Conservation (phyloP, 1,284 basidiomycete genomes). For the Rhizoctonia solani region DNA sequence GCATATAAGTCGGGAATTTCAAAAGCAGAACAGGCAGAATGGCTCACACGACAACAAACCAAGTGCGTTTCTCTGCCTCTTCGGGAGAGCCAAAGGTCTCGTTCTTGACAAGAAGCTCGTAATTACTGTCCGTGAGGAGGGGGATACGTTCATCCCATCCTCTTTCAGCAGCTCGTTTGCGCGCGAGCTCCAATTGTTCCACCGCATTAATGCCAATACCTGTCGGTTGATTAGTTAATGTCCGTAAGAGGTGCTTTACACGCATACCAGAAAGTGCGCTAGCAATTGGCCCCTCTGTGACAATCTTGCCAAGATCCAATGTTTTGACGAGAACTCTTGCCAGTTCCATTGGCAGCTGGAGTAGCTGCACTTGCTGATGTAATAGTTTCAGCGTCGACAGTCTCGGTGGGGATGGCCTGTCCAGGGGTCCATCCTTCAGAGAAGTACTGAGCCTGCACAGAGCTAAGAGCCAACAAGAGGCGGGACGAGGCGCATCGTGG, state of each 20-base stretch:
- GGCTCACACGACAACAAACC: constrained; percentile 72
- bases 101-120: constrained; percentile 65
- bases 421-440: constrained; percentile 78
- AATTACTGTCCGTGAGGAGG: constrained; percentile 76
- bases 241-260: background rate
- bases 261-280: constrained; percentile 50
- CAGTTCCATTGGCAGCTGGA: constrained; percentile 31
- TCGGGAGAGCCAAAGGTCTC: constrained; percentile 60
- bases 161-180: constrained; percentile 44
- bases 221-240: constrained; percentile 6
- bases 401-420: constrained; percentile 51
- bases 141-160: constrained; percentile 73
- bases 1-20: background rate
- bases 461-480: constrained; percentile 44
- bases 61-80: constrained; percentile 66
- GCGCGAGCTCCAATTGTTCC: constrained; percentile 54
- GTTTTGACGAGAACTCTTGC: constrained; percentile 37
- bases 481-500: constrained; percentile 14
- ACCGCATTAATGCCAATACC: constrained; percentile 66
- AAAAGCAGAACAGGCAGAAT: constrained; percentile 25
- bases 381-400: constrained; percentile 40
- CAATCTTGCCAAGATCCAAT: constrained; percentile 54
- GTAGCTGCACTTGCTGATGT: constrained; percentile 40
- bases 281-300: constrained; percentile 57
- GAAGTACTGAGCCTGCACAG: constrained; percentile 64